Evolutionary conservation across 495 filamentous ascomycete species (phyloP).

Genomic region (Filosporella fistucella): DNA sequence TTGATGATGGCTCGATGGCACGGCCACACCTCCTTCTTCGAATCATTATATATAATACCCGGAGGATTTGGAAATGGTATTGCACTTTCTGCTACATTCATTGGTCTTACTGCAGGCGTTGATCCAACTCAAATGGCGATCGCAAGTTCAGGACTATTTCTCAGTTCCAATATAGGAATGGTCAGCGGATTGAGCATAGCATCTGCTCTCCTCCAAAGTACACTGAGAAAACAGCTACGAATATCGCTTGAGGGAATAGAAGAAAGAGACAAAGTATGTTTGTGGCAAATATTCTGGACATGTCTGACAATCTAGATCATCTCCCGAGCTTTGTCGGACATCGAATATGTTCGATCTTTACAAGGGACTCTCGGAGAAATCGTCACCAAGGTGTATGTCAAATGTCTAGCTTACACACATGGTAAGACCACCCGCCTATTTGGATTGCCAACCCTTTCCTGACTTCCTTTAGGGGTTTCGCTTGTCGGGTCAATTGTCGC

Average conservation of each 20-base stretch:
- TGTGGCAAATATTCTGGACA: not conserved
- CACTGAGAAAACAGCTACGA: conserved; percentile 8
- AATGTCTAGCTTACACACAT: conserved; percentile 12
- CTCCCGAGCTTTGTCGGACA: not conserved
- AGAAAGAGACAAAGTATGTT: not conserved
- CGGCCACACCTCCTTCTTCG: conserved; percentile 52
- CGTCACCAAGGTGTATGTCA: conserved; percentile 6
- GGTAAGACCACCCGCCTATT: not conserved
- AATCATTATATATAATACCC: conserved; percentile 60
- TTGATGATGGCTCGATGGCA: conserved; percentile 58
- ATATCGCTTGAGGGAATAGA: conserved; percentile 3
- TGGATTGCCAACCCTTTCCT: not conserved
- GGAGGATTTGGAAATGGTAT: conserved; percentile 54
- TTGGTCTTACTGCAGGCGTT: conserved; percentile 50
- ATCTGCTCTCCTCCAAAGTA: conserved; percentile 24
- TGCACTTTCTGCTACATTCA: conserved; percentile 46
- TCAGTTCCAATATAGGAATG: conserved; percentile 44
- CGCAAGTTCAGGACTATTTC: conserved; percentile 48
- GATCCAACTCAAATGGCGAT: conserved; percentile 48
- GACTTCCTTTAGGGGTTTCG: not conserved
- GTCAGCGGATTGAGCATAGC: conserved; percentile 47
- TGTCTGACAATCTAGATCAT: conserved; percentile 2
- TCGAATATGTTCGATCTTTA: conserved; percentile 3
- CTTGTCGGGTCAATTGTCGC: not conserved
- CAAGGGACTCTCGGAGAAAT: not conserved